Percentiles rank a stretch among this genome's conserved stretches.
phyloP scores from a whole-genome alignment of 306 rosid genomes.

The Coriaria nepalensis region DNA sequence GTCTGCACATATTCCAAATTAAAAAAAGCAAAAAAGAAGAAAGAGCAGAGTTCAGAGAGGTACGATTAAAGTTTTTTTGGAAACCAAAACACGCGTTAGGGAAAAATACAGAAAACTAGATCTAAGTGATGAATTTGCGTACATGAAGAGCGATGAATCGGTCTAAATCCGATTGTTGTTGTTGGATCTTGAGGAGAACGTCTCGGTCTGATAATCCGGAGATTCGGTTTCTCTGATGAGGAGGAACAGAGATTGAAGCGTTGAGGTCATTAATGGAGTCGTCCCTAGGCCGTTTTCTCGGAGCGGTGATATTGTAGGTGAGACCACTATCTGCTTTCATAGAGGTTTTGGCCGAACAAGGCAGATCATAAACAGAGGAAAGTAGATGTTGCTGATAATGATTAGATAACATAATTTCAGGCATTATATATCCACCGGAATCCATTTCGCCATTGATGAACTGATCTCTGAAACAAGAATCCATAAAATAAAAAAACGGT shows the following conservation, averaged over 20 bases:
- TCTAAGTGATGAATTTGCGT: not conserved
- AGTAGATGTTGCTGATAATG: constrained; percentile 20
- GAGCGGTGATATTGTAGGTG: constrained; percentile 27
- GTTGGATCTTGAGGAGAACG: constrained; percentile 23
- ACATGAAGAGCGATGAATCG: constrained; percentile 31
- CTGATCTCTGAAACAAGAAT: constrained; percentile 27
- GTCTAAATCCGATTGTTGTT: constrained; percentile 27
- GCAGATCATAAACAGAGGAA: constrained; percentile 26
- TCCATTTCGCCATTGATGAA: constrained; percentile 17
- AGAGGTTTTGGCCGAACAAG: constrained; percentile 11
- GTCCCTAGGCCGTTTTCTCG: constrained; percentile 26
- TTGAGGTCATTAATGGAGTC: constrained; percentile 6
- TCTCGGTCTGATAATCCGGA: constrained; percentile 13
- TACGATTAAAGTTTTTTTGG: not conserved
- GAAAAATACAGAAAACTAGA: not conserved
- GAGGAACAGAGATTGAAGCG: constrained; percentile 4
- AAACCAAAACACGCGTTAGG: not conserved
- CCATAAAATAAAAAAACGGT: not conserved
- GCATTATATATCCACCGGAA: constrained; percentile 3
- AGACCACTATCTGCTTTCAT: constrained; percentile 53
- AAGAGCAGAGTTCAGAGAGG: not conserved
- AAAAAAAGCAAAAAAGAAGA: not conserved
- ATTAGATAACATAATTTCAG: constrained; percentile 26
- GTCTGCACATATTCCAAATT: constrained; percentile 24
- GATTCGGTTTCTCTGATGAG: constrained; percentile 7